These are phyloP conservation scores for Leishmania arabica DNA, from an alignment of 208 protist species.

Conservation along the genomic window DNA sequence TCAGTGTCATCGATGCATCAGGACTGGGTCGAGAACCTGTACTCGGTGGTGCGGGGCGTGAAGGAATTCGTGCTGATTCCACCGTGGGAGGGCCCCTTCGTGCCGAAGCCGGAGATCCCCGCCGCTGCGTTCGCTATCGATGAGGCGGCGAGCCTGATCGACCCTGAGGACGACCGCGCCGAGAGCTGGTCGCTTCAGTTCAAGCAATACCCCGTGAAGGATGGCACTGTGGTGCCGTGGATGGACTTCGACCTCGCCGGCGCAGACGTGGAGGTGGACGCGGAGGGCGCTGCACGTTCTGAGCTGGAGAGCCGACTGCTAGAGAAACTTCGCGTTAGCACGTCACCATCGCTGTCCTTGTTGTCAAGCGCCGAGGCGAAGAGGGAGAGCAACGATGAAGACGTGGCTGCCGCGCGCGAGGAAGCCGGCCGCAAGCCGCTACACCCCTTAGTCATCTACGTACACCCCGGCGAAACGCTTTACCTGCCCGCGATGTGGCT, in stretches of 20 bases:
- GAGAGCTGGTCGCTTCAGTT: conserved; percentile 42
- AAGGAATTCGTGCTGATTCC: conserved; percentile 92
- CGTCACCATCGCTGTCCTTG: background rate
- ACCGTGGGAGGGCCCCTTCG: conserved; percentile 85
- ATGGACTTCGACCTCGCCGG: conserved; percentile 84
- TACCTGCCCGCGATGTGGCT: conserved; percentile 93
- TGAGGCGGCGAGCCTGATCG: conserved; percentile 20
- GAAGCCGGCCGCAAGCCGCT: conserved; percentile 30
- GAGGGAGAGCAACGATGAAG: background rate
- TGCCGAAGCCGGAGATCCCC: conserved; percentile 84
- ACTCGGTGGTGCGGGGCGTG: conserved; percentile 85
- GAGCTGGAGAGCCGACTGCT: conserved; percentile 32
- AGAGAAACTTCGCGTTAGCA: conserved; percentile 29
- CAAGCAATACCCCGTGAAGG: conserved; percentile 46
- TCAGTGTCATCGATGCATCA: conserved; percentile 91
- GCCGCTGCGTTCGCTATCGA: conserved; percentile 60
- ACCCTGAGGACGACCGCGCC: conserved; percentile 18
- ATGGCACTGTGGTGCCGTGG: conserved; percentile 80
- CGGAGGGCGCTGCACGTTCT: conserved; percentile 17
- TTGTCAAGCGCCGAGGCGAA: background rate
- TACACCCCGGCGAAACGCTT: conserved; percentile 86
- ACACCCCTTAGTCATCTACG: conserved; percentile 73
- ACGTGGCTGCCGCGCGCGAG: conserved; percentile 8
- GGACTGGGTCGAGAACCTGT: conserved; percentile 94
- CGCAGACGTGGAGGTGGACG: conserved; percentile 40